Evolutionary conservation across 2,329 filamentous ascomycete genomes (phyloP).

Genomic region (Mycogone perniciosa): DNA sequence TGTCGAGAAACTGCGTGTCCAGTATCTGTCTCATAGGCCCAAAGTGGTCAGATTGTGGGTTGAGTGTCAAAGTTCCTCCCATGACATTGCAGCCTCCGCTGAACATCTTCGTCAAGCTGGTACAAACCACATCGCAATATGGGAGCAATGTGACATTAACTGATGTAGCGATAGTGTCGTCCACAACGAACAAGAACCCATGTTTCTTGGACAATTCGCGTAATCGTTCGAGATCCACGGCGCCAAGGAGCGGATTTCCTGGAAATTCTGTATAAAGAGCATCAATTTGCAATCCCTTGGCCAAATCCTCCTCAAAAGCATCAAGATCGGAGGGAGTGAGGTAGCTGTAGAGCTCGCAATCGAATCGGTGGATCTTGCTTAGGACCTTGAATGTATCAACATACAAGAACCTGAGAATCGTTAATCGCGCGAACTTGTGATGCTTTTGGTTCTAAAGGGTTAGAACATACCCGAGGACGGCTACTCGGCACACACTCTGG

Average conservation of each 20-base stretch:
- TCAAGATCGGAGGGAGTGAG: slow-evolving; percentile 35
- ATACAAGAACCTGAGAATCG: slow-evolving; percentile 20
- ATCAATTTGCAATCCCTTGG: slow-evolving; percentile 32
- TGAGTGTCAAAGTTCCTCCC: slow-evolving; percentile 40
- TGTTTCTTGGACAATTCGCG: slow-evolving; percentile 28
- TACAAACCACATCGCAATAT: slow-evolving; percentile 43
- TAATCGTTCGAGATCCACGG: slow-evolving; percentile 23
- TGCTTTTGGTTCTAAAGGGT: too few species aligned
- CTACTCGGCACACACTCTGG: slow-evolving; percentile 14
- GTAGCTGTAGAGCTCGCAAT: slow-evolving; percentile 38
- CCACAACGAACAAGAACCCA: slow-evolving; percentile 35
- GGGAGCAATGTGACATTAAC: slow-evolving; percentile 40
- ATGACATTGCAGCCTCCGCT: slow-evolving; percentile 49
- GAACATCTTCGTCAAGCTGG: slow-evolving; percentile 49
- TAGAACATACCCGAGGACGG: slow-evolving; percentile 21
- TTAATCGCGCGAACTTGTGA: neutral
- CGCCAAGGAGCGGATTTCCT: slow-evolving; percentile 26
- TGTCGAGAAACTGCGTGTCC: slow-evolving; percentile 16
- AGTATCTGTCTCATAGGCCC: slow-evolving; percentile 21
- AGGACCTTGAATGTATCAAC: slow-evolving; percentile 27
- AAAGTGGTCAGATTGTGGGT: slow-evolving; percentile 34
- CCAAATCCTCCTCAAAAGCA: slow-evolving; percentile 31
- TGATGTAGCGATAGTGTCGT: slow-evolving; percentile 41
- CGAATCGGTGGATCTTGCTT: slow-evolving; percentile 20
- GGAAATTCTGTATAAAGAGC: slow-evolving; percentile 42